These are phyloP conservation scores for Cladosporium austrohemisphaericum DNA, from an alignment of 2,329 filamentous ascomycete species.

Conservation along the genomic window DNA sequence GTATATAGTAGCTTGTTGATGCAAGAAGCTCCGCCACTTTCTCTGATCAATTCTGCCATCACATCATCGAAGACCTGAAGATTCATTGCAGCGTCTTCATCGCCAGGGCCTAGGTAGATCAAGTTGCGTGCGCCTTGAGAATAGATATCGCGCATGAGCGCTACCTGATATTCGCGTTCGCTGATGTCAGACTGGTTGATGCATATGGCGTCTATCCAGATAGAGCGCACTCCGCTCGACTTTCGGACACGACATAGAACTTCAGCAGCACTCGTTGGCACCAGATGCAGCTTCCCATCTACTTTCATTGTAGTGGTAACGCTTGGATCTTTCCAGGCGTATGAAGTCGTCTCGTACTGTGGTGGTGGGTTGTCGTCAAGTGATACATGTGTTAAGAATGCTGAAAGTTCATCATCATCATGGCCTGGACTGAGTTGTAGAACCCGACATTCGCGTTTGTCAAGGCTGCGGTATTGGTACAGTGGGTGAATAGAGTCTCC, in stretches of 20 bases:
- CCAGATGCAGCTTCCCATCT: not conserved
- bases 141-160: constrained; percentile 14
- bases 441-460: no score
- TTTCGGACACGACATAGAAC: not conserved
- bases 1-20: no score
- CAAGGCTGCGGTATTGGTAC: no score
- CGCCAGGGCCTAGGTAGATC: not conserved
- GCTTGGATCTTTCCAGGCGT: not conserved
- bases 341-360: not conserved
- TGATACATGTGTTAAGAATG: no score
- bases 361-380: no score
- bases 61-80: not conserved
- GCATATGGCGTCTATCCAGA: constrained; percentile 22
- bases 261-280: not conserved
- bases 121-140: not conserved
- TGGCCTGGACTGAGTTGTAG: no score
- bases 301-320: not conserved
- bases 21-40: no score
- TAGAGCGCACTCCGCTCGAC: not conserved
- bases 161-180: constrained; percentile 20
- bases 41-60: not conserved
- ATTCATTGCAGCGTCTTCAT: not conserved
- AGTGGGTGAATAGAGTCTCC: no score
- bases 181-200: constrained; percentile 17
- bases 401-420: no score